Percentiles rank a stretch among this genome's conserved stretches.
Conservation (phyloP, 176 grass and related monocot species). For the Saccharum officinarum region DNA sequence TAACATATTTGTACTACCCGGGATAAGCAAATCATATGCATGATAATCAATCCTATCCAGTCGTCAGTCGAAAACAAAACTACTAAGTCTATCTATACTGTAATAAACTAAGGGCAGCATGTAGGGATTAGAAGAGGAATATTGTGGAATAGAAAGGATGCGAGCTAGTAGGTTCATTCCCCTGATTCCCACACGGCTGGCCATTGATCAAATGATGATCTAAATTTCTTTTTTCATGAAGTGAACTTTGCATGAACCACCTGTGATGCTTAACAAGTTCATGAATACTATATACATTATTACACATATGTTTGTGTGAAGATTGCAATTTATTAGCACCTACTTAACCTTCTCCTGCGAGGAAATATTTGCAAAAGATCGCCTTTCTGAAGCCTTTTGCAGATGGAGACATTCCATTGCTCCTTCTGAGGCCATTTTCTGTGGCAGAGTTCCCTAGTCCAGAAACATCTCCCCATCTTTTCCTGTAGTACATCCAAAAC, state of each 20-base stretch:
- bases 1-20: constrained; percentile 14
- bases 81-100: not conserved
- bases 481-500: constrained; percentile 65
- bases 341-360: not conserved
- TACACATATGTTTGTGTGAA: not conserved
- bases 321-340: not conserved
- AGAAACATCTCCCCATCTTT: constrained; percentile 60
- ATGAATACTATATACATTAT: not conserved
- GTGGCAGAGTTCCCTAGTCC: constrained; percentile 71
- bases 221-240: not conserved
- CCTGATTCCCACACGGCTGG: constrained; percentile 24
- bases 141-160: constrained; percentile 9
- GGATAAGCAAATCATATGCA: constrained; percentile 44
- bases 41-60: constrained; percentile 22
- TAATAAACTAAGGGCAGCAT: constrained; percentile 27
- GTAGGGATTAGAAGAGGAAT: constrained; percentile 60
- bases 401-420: constrained; percentile 63
- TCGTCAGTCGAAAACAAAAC: constrained; percentile 24
- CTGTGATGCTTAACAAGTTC: not conserved
- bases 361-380: constrained; percentile 25
- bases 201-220: constrained; percentile 29
- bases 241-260: constrained; percentile 2
- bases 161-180: constrained; percentile 7
- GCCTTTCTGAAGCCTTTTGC: constrained; percentile 34
- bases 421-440: constrained; percentile 72